Percentiles rank a stretch among this genome's conserved stretches.
Conservation (phyloP, 2,329 filamentous ascomycete species). For the Laburnicola sp. region DNA sequence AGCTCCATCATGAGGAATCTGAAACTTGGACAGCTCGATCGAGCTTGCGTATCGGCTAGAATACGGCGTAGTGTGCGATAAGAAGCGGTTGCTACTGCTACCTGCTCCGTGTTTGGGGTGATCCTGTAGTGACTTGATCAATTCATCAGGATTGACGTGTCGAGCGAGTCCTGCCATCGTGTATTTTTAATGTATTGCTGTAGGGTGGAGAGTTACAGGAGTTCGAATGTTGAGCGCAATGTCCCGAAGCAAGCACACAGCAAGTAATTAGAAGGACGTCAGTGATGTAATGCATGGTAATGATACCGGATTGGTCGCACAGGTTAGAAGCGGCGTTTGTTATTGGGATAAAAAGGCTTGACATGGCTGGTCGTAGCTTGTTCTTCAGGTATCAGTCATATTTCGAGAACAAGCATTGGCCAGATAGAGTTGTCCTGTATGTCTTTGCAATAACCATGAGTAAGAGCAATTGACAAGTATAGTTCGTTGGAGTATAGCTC, state of each 20-base stretch:
- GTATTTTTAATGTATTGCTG: background rate
- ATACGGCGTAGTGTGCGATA: constrained; percentile 61
- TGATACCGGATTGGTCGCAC: background rate
- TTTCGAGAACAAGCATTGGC: background rate
- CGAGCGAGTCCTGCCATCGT: constrained; percentile 55
- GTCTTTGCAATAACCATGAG: background rate
- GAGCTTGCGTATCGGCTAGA: constrained; percentile 60
- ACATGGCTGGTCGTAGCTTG: constrained; percentile 38
- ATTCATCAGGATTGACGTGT: constrained; percentile 57
- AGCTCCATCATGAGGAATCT: constrained; percentile 60
- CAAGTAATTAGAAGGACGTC: constrained; percentile 1
- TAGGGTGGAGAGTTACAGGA: background rate
- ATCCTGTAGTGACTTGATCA: constrained; percentile 58
- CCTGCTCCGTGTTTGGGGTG: constrained; percentile 47
- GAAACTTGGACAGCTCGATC: constrained; percentile 62
- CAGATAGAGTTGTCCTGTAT: background rate
- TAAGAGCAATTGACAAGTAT: background rate
- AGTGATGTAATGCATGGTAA: constrained; percentile 14
- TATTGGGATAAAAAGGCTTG: constrained; percentile 29
- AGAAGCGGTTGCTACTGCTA: constrained; percentile 39
- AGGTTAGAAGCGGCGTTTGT: background rate
- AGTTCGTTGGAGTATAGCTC: too few species aligned
- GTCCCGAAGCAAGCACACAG: background rate
- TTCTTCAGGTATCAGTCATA: constrained; percentile 7
- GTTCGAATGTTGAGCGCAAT: background rate